Evolutionary conservation across 2,329 filamentous ascomycete genomes (phyloP).

Genomic region (Colletotrichum trifolii): DNA sequence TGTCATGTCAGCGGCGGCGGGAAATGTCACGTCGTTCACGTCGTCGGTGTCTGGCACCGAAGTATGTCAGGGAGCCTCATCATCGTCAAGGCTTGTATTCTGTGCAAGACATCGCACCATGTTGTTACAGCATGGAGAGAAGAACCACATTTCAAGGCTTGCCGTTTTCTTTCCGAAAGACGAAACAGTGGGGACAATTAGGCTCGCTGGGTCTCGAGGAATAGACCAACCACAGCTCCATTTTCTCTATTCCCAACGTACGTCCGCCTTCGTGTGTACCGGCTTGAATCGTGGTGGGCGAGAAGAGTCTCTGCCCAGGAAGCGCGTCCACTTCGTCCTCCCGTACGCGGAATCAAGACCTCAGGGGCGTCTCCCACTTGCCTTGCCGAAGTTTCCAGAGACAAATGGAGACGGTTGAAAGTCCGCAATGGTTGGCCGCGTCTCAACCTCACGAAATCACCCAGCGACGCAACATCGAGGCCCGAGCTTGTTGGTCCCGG

Average conservation of each 20-base stretch:
- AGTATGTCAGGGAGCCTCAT: neutral
- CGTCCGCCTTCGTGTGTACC: no score
- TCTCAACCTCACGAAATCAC: slow-evolving; percentile 26
- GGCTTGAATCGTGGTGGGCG: no score
- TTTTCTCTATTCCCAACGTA: no score
- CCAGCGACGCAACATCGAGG: slow-evolving; percentile 19
- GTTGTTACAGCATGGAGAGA: slow-evolving; percentile 4
- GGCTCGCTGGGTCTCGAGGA: neutral
- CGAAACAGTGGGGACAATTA: slow-evolving; percentile 20
- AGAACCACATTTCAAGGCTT: slow-evolving; percentile 15
- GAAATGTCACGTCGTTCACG: slow-evolving; percentile 16
- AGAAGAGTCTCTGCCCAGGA: neutral
- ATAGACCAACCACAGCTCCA: no score
- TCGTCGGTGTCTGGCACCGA: neutral
- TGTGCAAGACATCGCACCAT: no score
- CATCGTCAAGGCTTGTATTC: neutral
- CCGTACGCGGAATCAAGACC: slow-evolving; percentile 13
- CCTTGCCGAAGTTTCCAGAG: slow-evolving; percentile 16
- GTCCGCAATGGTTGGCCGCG: slow-evolving; percentile 18
- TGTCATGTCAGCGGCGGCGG: slow-evolving; percentile 26
- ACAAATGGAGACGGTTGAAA: slow-evolving; percentile 12
- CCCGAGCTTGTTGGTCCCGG: slow-evolving; percentile 23
- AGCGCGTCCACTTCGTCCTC: neutral
- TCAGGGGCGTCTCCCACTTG: slow-evolving; percentile 18
- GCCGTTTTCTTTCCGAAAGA: slow-evolving; percentile 19